phyloP scores from a whole-genome alignment of 2,329 filamentous ascomycete genomes.

The Phialocephala subalpina region DNA sequence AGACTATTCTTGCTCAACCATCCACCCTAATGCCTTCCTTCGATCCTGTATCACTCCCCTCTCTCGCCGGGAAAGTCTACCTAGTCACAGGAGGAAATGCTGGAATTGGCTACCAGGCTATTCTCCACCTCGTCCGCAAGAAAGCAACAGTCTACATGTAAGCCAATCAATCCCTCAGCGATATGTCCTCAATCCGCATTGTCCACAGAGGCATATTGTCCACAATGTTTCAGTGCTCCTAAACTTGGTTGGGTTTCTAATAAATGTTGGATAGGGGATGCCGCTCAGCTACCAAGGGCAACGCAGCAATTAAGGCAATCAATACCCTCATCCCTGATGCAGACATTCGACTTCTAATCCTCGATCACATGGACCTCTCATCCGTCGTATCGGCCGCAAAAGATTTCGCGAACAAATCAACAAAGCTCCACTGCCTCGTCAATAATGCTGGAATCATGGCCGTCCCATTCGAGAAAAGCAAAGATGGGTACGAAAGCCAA shows the following conservation, averaged over 20 bases:
- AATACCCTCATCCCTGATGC: constrained; percentile 26
- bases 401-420: constrained; percentile 29
- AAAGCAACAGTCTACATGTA: constrained; percentile 12
- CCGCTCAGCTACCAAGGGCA: constrained; percentile 31
- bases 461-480: constrained; percentile 41
- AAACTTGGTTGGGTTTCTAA: constrained; percentile 24
- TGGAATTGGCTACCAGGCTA: constrained; percentile 48
- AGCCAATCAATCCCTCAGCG: constrained; percentile 45
- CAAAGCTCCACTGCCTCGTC: constrained; percentile 48
- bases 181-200: too few relatives aligned
- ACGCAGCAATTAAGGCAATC: constrained; percentile 32
- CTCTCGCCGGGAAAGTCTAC: constrained; percentile 31
- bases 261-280: constrained; percentile 37
- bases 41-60: constrained; percentile 32
- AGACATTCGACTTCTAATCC: constrained; percentile 41
- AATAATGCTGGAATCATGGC: constrained; percentile 53
- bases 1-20: neutral
- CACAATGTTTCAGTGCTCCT: constrained; percentile 52
- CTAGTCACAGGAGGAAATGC: constrained; percentile 42
- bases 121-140: constrained; percentile 3
- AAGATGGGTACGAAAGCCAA: constrained; percentile 49
- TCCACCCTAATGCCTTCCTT: constrained; percentile 19
- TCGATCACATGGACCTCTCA: constrained; percentile 47
- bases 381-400: constrained; percentile 45
- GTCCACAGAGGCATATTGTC: too few relatives aligned